Evolutionary conservation across 2,329 filamentous ascomycete genomes (phyloP).

Genomic region (Hypoxylon sp.): DNA sequence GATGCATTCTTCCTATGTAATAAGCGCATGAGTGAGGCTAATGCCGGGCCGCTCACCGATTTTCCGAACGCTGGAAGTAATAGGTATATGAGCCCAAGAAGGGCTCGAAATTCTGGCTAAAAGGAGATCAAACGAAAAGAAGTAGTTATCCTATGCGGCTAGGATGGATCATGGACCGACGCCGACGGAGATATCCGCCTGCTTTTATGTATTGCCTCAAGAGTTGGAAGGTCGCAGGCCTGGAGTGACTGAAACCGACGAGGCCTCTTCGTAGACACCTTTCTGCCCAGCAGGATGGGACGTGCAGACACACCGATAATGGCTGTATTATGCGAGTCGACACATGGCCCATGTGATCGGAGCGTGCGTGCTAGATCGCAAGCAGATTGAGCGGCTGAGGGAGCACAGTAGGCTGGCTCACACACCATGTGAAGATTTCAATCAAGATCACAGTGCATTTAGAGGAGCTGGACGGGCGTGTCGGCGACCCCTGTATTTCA

Average conservation of each 20-base stretch:
- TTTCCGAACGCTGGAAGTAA: constrained; percentile 45
- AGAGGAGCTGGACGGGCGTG: constrained; percentile 14
- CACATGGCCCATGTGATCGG: constrained; percentile 24
- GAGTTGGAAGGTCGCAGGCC: constrained; percentile 14
- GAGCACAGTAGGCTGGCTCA: constrained; percentile 20
- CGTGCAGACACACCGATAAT: constrained; percentile 17
- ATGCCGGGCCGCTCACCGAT: constrained; percentile 50
- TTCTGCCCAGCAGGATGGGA: constrained; percentile 20
- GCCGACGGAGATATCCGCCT: constrained; percentile 14
- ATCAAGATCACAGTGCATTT: constrained; percentile 11
- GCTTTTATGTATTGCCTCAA: constrained; percentile 15
- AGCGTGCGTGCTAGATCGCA: constrained; percentile 4
- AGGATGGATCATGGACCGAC: constrained; percentile 17
- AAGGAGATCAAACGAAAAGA: constrained; percentile 50
- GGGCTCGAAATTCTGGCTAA: constrained; percentile 49
- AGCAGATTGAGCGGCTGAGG: constrained; percentile 12
- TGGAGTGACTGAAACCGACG: constrained; percentile 20
- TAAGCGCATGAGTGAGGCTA: constrained; percentile 31
- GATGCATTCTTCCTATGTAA: constrained; percentile 38
- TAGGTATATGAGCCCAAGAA: constrained; percentile 36
- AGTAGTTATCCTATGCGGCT: constrained; percentile 22
- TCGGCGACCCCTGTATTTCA: constrained; percentile 10
- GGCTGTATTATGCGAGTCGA: constrained; percentile 21
- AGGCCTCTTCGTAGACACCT: constrained; percentile 17
- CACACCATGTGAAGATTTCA: constrained; percentile 16